phyloP scores from a whole-genome alignment of 192 early-diverging fungal genomes.

The Allomyces macrogynus region DNA sequence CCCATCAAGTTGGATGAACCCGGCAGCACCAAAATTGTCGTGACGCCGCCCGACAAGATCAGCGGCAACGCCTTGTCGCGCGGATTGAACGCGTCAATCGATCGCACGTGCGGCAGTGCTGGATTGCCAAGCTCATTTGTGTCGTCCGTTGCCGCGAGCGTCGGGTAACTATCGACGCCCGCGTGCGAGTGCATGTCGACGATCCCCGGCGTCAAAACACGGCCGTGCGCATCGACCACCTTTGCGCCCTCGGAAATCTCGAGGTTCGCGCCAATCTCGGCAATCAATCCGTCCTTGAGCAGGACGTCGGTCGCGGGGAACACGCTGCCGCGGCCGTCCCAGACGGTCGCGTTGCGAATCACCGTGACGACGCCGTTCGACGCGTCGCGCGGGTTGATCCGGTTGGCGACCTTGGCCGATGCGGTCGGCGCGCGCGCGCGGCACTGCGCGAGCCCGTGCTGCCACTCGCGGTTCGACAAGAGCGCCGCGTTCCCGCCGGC shows the following conservation, averaged over 20 bases:
- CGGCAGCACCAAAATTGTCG: constrained; percentile 48
- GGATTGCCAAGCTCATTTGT: constrained; percentile 44
- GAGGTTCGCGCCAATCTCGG: constrained; percentile 13
- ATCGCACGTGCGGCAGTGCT: constrained; percentile 37
- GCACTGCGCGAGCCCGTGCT: not conserved
- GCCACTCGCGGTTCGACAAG: not conserved
- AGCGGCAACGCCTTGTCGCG: constrained; percentile 32
- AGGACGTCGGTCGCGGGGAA: constrained; percentile 23
- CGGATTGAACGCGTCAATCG: constrained; percentile 48
- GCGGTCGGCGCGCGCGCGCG: too few species aligned
- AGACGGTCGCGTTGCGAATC: constrained; percentile 12
- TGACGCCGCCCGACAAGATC: constrained; percentile 49
- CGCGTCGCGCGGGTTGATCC: not conserved
- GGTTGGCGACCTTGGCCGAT: not conserved
- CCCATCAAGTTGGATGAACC: constrained; percentile 57
- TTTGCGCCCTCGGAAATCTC: constrained; percentile 12
- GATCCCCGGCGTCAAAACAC: constrained; percentile 53
- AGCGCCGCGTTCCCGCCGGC: not conserved
- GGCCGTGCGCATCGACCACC: constrained; percentile 39
- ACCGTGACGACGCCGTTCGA: not conserved
- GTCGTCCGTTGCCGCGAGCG: constrained; percentile 26
- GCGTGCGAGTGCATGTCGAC: constrained; percentile 59
- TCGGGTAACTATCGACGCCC: constrained; percentile 44
- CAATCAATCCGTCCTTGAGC: constrained; percentile 34
- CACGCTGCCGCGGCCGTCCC: constrained; percentile 13